Percentiles rank a stretch among this genome's conserved stretches.
These are phyloP conservation scores for Pseudogymnoascus sp. DNA, from an alignment of 2,329 filamentous ascomycete species.

Conservation along the genomic window DNA sequence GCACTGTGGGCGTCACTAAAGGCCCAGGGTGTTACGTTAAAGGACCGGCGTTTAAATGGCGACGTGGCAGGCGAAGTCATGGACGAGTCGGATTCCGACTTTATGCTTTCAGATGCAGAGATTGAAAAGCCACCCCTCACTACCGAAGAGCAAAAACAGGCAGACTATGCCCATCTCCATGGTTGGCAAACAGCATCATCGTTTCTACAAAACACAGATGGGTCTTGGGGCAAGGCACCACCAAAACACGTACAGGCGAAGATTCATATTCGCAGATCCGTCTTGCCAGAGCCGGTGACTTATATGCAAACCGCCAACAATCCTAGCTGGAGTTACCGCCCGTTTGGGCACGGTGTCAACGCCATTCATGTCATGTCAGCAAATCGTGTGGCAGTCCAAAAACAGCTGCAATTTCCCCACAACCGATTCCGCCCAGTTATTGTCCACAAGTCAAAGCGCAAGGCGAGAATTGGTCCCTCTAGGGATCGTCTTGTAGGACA, in stretches of 20 bases:
- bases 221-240: constrained; percentile 12
- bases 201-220: constrained; percentile 3
- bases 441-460: neutral
- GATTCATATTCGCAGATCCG: constrained; percentile 7
- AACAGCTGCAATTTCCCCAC: neutral
- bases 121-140: neutral
- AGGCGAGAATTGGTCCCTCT: neutral
- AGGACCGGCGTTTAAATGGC: neutral
- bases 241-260: neutral
- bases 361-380: constrained; percentile 24
- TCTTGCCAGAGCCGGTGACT: constrained; percentile 26
- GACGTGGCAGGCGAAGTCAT: neutral
- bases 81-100: neutral
- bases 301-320: constrained; percentile 25
- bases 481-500: neutral
- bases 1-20: constrained; percentile 4
- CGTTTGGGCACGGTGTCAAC: constrained; percentile 27
- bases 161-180: neutral
- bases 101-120: neutral
- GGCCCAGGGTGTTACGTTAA: neutral
- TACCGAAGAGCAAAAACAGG: neutral
- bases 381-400: constrained; percentile 14
- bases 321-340: constrained; percentile 23
- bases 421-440: constrained; percentile 6
- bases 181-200: constrained; percentile 17